Evolutionary conservation across 306 rosid genomes (phyloP), one percentile per base, ranked within the genome.

Genomic region (Pterocarpus macrocarpus): DNA sequence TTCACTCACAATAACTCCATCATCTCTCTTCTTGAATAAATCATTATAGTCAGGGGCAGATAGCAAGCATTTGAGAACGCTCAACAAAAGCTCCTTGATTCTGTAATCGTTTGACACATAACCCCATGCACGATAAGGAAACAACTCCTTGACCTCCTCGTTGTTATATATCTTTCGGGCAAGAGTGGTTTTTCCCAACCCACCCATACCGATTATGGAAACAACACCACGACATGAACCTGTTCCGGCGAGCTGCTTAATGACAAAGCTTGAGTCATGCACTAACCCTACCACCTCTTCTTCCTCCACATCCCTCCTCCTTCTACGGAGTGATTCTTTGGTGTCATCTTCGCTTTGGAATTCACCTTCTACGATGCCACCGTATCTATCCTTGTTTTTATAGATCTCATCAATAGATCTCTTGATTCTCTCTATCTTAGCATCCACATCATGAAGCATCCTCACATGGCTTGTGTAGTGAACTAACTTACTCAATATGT

Each of bases 171-270:
- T 33, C 63, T 50, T 33, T 33, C 15, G 14, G 4, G 76, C 62
- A 33, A 52, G 47, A 33, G 80, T 77, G 53, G 81, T 64, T 15
- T 77, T 77, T 1, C 81, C 81, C 14, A 33, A 50, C 6, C 81
- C 81, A 49, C 65, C 64, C 55, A 52, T 64, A 7, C 73, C 73
- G 1, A 13, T 7, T 10, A 77, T 64, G 33, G 81, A n/a, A n/a
- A 62, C 33, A 4, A 44, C 47, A 0, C 9, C 28, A 9, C 28
- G 28, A 22, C 28, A 7, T 41, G 71, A 1, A 2, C 2, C 9
- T 5, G 16, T 28, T 3, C 8, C 4, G 7, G 9, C 28, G 1
- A 41, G 8, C 80, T 44, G 3, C 13, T 45, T 2, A 7, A 3
- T 41, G 5, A 41, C 45, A 41, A 1, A 10, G 1, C 5, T 3